Evolutionary conservation across 768 basidiomycete species (phyloP), one percentile per base, ranked within the genome.

Genomic region (Hebeloma cylindrosporum): DNA sequence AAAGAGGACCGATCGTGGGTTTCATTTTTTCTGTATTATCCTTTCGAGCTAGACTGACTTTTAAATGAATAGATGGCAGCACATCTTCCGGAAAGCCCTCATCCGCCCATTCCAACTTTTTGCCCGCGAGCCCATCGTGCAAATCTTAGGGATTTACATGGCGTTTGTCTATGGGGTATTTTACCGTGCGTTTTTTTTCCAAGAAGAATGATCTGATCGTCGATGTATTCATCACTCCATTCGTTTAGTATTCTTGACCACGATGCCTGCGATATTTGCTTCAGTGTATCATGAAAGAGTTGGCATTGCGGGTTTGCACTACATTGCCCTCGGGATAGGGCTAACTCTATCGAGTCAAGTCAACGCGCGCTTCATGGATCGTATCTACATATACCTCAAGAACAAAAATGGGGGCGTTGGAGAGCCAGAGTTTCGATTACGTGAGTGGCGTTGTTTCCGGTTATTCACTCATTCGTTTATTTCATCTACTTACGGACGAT

Each of bases 81-180:
- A 56, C 0, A 70, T 88, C 26, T 64, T 91, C 45, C 32, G 49
- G 1, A 75, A 66, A 45, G 73, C 85, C 0, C 62, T 91, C 17
- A 62, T 71, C 8, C 75, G 88, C n/a, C 90, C 91, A 0, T 85
- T 92, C 64, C 55, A 63, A 3, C 59, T 91, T 8, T 83, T 88
- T 44, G 54, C 43, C 0, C 56, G 55, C 4, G 87, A 90, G 56
- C 77, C 81, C 1, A 85, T 89, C 52, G 68, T 86, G 14, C 85
- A 86, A 53, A 59, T 86, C 2, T 63, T 89, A 7, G 80, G 82
- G 0, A 3, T 80, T 0, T 89, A 87, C 49, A 78, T 85, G 75
- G 80, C 83, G 0, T 80, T 85, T 51, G 57, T 85, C 10, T 91
- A 84, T 45, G 88, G 83, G 4, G 55, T 71, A 0, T 63, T 82